These are phyloP conservation scores for Phellopilus nigrolimitatus DNA, from an alignment of 1,284 basidiomycete genomes.

Conservation along the genomic window DNA sequence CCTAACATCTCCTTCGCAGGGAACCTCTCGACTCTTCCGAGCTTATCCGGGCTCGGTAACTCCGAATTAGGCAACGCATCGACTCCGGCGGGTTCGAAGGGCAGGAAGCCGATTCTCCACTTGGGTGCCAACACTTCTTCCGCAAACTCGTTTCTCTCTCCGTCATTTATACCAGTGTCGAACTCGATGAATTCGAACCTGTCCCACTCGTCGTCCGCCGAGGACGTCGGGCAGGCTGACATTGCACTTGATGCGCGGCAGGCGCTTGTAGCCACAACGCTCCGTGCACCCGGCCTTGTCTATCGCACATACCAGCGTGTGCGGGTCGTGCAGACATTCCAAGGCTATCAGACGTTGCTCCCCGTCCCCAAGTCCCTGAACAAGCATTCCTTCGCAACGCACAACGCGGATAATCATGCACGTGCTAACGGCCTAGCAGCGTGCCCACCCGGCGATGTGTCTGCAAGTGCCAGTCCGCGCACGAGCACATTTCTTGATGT, in stretches of 20 bases:
- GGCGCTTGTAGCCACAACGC: conserved; percentile 31
- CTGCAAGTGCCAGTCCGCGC: neutral
- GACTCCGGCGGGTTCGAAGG: conserved; percentile 34
- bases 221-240: conserved; percentile 30
- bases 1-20: conserved; percentile 15
- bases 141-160: conserved; percentile 34
- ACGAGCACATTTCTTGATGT: neutral
- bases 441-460: neutral
- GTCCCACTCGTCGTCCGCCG: conserved; percentile 2
- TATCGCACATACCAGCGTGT: conserved; percentile 54
- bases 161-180: conserved; percentile 24
- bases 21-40: conserved; percentile 23
- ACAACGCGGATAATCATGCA: neutral
- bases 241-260: conserved; percentile 26
- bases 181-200: conserved; percentile 4
- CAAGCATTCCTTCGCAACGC: neutral
- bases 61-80: conserved; percentile 29
- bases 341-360: conserved; percentile 56
- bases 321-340: conserved; percentile 52
- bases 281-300: conserved; percentile 46
- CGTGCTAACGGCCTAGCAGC: neutral
- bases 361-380: conserved; percentile 32
- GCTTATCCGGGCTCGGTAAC: conserved; percentile 27
- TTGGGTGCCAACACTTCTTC: conserved; percentile 42
- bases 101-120: conserved; percentile 44